phyloP scores from a whole-genome alignment of 441 rosid genomes.

The Pelargonium australe region DNA sequence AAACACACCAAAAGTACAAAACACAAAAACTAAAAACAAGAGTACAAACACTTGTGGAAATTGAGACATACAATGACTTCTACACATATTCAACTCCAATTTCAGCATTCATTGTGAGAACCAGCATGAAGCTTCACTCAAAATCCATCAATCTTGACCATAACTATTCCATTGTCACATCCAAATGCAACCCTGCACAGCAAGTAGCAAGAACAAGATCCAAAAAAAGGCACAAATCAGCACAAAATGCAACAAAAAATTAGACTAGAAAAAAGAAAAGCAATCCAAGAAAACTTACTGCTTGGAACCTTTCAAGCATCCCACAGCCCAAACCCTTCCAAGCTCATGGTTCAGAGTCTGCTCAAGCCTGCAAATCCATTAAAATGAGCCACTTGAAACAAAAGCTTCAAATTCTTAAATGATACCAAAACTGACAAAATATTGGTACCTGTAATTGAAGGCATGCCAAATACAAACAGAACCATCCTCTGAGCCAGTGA shows the following conservation, averaged over 20 bases:
- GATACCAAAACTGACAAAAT: too few relatives aligned
- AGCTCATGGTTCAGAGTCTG: not conserved
- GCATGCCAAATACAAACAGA: slow-evolving; percentile 68
- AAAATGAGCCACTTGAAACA: not conserved
- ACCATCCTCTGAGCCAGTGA: slow-evolving; percentile 78
- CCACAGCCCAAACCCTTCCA: not conserved
- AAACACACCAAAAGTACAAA: too few relatives aligned
- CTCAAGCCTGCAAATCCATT: not conserved
- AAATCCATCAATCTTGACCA: not conserved
- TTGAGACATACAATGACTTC: not conserved
- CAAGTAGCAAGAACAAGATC: not conserved
- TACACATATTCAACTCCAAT: too few relatives aligned
- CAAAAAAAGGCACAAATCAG: not conserved
- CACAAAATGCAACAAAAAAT: not conserved
- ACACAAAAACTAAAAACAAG: too few relatives aligned
- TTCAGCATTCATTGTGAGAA: not conserved
- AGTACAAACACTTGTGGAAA: too few relatives aligned
- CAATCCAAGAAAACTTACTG: not conserved
- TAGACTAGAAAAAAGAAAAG: too few relatives aligned
- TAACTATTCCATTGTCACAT: not conserved
- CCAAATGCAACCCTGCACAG: not conserved
- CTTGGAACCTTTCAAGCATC: not conserved
- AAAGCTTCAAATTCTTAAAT: not conserved
- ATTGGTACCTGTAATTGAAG: slow-evolving; percentile 44
- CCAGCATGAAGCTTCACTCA: not conserved